Evolutionary conservation across 192 early-diverging fungal species (phyloP).

Genomic region (Backusella mclennaniae): DNA sequence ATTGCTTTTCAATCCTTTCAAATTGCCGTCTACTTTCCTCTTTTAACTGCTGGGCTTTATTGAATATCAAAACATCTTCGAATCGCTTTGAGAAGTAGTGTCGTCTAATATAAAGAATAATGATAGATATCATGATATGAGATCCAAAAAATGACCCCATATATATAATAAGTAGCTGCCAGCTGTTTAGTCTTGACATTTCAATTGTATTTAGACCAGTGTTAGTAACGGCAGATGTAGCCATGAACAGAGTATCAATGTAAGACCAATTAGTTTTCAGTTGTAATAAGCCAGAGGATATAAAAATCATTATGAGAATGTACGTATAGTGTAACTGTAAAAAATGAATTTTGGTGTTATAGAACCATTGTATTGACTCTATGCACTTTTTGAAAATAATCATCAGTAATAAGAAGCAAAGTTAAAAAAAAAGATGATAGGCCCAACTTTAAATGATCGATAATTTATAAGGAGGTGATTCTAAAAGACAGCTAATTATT

Average conservation of each 20-base stretch:
- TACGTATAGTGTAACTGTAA: constrained; percentile 37
- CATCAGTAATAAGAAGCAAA: not conserved
- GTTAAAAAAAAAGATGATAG: not conserved
- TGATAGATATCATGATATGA: constrained; percentile 21
- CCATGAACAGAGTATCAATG: constrained; percentile 34
- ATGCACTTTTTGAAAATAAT: not conserved
- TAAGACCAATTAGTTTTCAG: constrained; percentile 22
- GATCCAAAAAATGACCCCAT: constrained; percentile 30
- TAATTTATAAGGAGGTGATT: not conserved
- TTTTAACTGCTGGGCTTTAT: constrained; percentile 15
- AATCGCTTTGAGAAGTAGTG: constrained; percentile 35
- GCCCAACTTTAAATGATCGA: not conserved
- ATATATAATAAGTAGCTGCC: constrained; percentile 21
- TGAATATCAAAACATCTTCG: constrained; percentile 29
- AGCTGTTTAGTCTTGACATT: constrained; percentile 20
- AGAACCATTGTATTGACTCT: constrained; percentile 16
- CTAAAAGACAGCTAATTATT: not conserved
- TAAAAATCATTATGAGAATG: constrained; percentile 20
- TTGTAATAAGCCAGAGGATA: constrained; percentile 26
- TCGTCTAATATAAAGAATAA: constrained; percentile 26
- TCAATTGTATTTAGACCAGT: constrained; percentile 35
- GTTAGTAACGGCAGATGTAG: constrained; percentile 24
- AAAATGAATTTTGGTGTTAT: constrained; percentile 31
- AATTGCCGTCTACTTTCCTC: constrained; percentile 18
- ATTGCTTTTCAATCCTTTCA: not conserved